Evolutionary conservation across 2,329 filamentous ascomycete species (phyloP).

Genomic region (Beauveria caledonica): DNA sequence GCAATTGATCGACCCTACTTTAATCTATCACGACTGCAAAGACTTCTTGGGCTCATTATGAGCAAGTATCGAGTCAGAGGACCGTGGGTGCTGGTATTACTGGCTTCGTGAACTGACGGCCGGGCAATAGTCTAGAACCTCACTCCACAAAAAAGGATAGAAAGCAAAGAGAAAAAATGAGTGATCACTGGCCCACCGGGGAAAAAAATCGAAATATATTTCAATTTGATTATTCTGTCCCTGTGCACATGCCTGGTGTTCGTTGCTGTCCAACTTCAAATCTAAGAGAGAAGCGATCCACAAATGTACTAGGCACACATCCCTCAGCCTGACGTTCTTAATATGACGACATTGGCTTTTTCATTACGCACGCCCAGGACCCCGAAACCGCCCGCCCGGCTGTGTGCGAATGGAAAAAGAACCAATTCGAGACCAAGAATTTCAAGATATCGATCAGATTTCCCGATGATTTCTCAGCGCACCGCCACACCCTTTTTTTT

Average conservation of each 20-base stretch:
- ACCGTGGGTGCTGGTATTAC: no score
- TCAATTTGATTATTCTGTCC: neutral
- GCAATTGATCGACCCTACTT: neutral
- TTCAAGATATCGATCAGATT: conserved; percentile 9
- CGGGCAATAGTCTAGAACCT: neutral
- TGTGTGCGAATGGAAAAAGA: neutral
- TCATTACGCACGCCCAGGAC: neutral
- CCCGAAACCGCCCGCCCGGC: neutral
- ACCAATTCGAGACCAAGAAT: neutral
- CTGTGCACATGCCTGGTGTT: neutral
- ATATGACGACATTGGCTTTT: conserved; percentile 9
- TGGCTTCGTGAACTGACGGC: no score
- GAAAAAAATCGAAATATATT: neutral
- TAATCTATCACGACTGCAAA: neutral
- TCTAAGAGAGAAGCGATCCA: neutral
- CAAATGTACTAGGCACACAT: neutral
- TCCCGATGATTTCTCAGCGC: neutral
- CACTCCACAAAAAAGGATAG: neutral
- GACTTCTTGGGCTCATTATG: neutral
- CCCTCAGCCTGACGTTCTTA: no score
- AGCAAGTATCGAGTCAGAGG: neutral
- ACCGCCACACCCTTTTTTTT: neutral
- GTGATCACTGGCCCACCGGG: neutral
- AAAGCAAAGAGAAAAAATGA: neutral
- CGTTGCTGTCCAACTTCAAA: neutral